Base-by-base conservation (phyloP, 2,329 filamentous ascomycete species). In the Catunica adiposa region DNA sequence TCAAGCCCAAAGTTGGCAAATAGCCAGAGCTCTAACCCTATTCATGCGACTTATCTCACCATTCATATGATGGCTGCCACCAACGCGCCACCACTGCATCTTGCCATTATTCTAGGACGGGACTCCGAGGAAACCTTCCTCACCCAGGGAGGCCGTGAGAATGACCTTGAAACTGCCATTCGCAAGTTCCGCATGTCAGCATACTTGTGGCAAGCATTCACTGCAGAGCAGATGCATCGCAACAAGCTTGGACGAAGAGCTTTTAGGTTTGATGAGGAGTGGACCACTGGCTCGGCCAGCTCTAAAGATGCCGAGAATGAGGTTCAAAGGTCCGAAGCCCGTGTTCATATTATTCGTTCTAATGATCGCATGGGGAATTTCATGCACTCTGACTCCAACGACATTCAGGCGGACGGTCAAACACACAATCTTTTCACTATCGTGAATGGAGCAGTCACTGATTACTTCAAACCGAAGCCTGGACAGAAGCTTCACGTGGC, bases 171-270 rank as follows among this genome's bases (percentile, higher is more conserved):
- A 9, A 80, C 79, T 6, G 92, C 92, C 0, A 76, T 94, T 53
- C 80, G 79, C 63, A 98, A 98, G 66, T 96, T 92, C 66, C 80
- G 89, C 60, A 96, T 94, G 85, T 84, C 89, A 17, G 90, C 88
- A 23, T 96, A 97, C 66, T 74, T 97, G 14, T 97, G 92, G 89
- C 92, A 98, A 66, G 88, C 89, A 6, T 97, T 94, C 64, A 97
- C 90, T 0, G 88, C 87, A 5, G 92, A 98, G 67, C 89, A 97
- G 66, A 97, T 97, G 90, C 84, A 80, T 66, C 82, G 88, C 60
- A 86, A 95, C 66, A 86, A 84, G 59, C 80, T 97, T 61, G 89
- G 89, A 8, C 79, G 90, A 58, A 81, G 90, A 57, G 83, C 80
- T 54, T 97, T 96, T 67, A 78, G 89, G 46, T 89, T 94, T 60